phyloP scores from a whole-genome alignment of 176 grass and related monocot genomes.

The Urochloa ruziziensis region DNA sequence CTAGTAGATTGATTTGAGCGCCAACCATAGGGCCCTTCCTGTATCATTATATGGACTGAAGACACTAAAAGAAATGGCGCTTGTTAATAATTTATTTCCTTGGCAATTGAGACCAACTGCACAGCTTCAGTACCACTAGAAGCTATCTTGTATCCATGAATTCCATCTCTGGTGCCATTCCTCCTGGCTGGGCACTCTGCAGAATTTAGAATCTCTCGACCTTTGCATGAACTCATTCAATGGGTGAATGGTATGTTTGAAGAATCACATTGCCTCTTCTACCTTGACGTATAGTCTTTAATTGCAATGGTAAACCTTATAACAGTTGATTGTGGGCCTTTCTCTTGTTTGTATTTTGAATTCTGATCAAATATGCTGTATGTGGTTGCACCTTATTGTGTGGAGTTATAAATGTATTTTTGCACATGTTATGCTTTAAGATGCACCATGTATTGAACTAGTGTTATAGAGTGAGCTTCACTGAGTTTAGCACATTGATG shows the following conservation, averaged over 20 bases:
- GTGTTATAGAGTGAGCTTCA: not conserved
- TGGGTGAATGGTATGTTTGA: not conserved
- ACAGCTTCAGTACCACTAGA: too few species aligned
- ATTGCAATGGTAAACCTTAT: not conserved
- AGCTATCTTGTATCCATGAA: too few species aligned
- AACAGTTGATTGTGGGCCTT: not conserved
- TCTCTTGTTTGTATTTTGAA: not conserved
- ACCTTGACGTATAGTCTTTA: not conserved
- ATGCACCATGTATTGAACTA: not conserved
- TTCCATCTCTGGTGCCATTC: too few species aligned
- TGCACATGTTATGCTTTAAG: not conserved
- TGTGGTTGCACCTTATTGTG: too few species aligned
- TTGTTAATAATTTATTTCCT: too few species aligned
- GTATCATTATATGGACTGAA: too few species aligned
- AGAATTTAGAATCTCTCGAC: conserved; percentile 43
- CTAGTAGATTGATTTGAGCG: too few species aligned
- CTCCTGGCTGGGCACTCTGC: conserved; percentile 64
- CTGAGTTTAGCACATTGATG: not conserved
- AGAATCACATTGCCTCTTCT: not conserved
- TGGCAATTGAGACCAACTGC: too few species aligned
- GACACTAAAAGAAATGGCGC: too few species aligned
- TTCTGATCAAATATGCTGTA: not conserved
- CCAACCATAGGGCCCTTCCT: too few species aligned
- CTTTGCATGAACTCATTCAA: conserved; percentile 39
- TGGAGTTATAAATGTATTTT: not conserved